Base-by-base conservation (phyloP, 345 rosid genomes). In the Zanthoxylum bungeanum region DNA sequence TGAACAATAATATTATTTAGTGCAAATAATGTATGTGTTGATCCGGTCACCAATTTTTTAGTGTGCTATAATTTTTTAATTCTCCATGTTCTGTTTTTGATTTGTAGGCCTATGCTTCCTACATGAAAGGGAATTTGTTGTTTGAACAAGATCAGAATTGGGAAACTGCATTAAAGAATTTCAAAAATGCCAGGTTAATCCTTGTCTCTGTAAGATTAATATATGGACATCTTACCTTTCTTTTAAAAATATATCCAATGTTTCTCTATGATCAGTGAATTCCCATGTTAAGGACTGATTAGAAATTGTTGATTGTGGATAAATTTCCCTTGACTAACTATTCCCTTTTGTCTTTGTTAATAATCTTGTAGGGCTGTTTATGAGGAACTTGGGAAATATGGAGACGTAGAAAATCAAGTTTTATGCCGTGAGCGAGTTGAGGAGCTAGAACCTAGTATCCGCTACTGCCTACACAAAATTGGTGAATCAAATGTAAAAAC, bases 341-440 rank as follows among this genome's bases (percentile, higher is more conserved):
- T 53, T 44, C 19, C 10, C 44, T 59, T 12, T 49, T 61, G 33
- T 49, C 50, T 24, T 76, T 50, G 25, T 47, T 71, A 25, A 42
- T 59, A 56, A 34, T 79, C 52, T 65, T 66, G 46, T 73, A 96
- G 99, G 81, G 93, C 99, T 75, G 98, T 93, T 66, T 96, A 96
- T 75, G 98, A 89, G 85, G 96, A 96, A 82, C 95, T 96, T 63
- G 95, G 97, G 34, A 93, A 96, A 81, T 96, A 93, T 82, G 99
- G 99, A 77, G 96, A 91, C 81, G 79, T 89, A 50, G 99, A 95
- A 82, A 93, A 93, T 83, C 99, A 91, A 81, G 84, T 95, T 69
- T 84, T 95, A 81, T 95, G 98, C 50, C 97, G 86, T 79, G 97
- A 86, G 74, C 98, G 92, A 22, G 97, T 93, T 85, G 99, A 89